Percentiles rank a stretch among this genome's conserved stretches.
phyloP scores from a whole-genome alignment of 176 grass and related monocot genomes.

The Avena eriantha region DNA sequence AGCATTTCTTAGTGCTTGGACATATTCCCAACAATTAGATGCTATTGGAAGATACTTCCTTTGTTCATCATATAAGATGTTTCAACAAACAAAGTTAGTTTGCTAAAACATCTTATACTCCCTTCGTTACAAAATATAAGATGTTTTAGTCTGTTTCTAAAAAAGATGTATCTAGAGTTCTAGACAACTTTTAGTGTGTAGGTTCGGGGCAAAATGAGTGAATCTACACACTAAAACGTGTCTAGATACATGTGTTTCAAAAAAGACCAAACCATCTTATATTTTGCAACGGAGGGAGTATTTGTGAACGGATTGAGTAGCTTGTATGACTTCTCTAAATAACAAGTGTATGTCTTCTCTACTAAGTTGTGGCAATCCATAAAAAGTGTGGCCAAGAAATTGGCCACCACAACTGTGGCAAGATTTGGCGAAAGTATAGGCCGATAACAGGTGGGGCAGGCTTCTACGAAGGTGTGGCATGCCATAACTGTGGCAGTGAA shows the following conservation, averaged over 20 bases:
- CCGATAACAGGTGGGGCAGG: neutral
- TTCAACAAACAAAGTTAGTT: no score
- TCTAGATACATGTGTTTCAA: no score
- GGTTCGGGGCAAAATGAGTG: no score
- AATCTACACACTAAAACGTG: no score
- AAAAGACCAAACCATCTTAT: no score
- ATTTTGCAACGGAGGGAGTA: no score
- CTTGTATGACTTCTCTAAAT: neutral
- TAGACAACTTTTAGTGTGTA: no score
- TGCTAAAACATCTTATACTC: no score
- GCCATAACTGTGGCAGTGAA: neutral
- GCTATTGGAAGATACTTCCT: neutral
- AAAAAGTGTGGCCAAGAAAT: conserved; percentile 8
- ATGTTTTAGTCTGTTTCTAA: no score
- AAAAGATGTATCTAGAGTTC: no score
- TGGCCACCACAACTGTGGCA: neutral
- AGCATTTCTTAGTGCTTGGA: neutral
- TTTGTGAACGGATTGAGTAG: neutral
- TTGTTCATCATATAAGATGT: no score
- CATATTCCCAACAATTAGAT: neutral
- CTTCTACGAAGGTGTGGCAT: neutral
- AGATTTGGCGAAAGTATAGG: neutral
- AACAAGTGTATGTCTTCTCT: neutral
- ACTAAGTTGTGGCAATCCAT: conserved; percentile 1
- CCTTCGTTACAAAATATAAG: no score